A percentile compares a stretch with the other conserved stretches of the same genome.
These are phyloP conservation scores for Monilinia aucupariae DNA, from an alignment of 2,329 filamentous ascomycete species.

Conservation along the genomic window DNA sequence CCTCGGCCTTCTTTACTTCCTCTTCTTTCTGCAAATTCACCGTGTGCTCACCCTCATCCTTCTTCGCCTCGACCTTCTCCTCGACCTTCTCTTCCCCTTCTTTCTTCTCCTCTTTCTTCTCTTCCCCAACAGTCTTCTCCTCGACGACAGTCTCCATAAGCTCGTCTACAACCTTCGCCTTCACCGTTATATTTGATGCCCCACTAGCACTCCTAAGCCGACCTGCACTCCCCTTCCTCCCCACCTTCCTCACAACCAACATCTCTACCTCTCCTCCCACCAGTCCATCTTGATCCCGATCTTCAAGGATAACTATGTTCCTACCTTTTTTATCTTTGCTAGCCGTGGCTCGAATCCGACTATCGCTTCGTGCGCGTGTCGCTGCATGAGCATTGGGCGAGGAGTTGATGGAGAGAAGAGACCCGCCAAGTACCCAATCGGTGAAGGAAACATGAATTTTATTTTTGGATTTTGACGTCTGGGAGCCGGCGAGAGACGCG, in stretches of 20 bases:
- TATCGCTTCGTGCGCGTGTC: not conserved
- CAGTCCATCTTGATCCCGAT: slow-evolving; percentile 4
- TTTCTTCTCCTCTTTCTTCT: slow-evolving; percentile 17
- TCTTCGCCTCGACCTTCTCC: slow-evolving; percentile 17
- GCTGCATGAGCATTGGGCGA: not conserved
- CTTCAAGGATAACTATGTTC: not conserved
- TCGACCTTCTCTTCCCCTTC: slow-evolving; percentile 6
- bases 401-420: slow-evolving; percentile 21
- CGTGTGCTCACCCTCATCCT: slow-evolving; percentile 7
- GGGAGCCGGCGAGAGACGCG: slow-evolving; percentile 1
- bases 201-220: not conserved
- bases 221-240: not conserved
- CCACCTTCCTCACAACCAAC: slow-evolving; percentile 4
- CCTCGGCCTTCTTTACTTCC: slow-evolving; percentile 6
- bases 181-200: not conserved
- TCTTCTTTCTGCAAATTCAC: slow-evolving; percentile 11
- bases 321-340: slow-evolving; percentile 9
- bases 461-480: slow-evolving; percentile 1
- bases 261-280: slow-evolving; percentile 9
- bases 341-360: slow-evolving; percentile 6
- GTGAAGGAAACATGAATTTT: slow-evolving; percentile 30
- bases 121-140: slow-evolving; percentile 7
- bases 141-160: slow-evolving; percentile 4
- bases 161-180: not conserved
- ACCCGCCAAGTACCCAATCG: slow-evolving; percentile 32